A percentile compares a stretch with the other conserved stretches of the same genome.
Conservation (phyloP, 116 monocot genomes). For the Dioscorea cayenensis region DNA sequence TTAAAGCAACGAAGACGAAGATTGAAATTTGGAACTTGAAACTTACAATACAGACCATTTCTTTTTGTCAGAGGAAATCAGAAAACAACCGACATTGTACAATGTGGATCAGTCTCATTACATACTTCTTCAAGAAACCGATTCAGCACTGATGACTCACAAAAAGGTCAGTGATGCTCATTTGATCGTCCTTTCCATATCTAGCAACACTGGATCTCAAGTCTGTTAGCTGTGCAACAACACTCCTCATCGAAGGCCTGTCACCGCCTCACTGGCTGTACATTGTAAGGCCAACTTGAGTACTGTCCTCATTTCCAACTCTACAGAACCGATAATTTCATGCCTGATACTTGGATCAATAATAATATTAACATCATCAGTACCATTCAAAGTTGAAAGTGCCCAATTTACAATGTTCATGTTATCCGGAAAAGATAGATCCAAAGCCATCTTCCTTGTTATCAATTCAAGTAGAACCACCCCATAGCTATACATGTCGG, state of each 20-base stretch:
- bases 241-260: slow-evolving; percentile 64
- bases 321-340: slow-evolving; percentile 31
- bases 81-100: too few relatives aligned
- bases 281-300: slow-evolving; percentile 57
- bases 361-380: slow-evolving; percentile 25
- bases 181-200: not conserved
- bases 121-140: too few relatives aligned
- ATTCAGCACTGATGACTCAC: too few relatives aligned
- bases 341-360: slow-evolving; percentile 40
- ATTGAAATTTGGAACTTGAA: too few relatives aligned
- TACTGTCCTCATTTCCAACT: slow-evolving; percentile 24
- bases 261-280: slow-evolving; percentile 23
- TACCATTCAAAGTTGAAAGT: slow-evolving; percentile 20
- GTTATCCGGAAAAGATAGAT: slow-evolving; percentile 45
- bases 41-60: too few relatives aligned
- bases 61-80: too few relatives aligned
- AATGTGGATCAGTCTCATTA: too few relatives aligned
- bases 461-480: slow-evolving; percentile 79
- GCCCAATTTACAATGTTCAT: slow-evolving; percentile 62
- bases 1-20: too few relatives aligned
- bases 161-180: not conserved
- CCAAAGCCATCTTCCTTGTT: slow-evolving; percentile 53
- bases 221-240: slow-evolving; percentile 47
- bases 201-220: slow-evolving; percentile 21
- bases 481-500: slow-evolving; percentile 91